These are phyloP conservation scores for Aureobasidium vineae DNA, from an alignment of 2,329 filamentous ascomycete species.

Conservation along the genomic window DNA sequence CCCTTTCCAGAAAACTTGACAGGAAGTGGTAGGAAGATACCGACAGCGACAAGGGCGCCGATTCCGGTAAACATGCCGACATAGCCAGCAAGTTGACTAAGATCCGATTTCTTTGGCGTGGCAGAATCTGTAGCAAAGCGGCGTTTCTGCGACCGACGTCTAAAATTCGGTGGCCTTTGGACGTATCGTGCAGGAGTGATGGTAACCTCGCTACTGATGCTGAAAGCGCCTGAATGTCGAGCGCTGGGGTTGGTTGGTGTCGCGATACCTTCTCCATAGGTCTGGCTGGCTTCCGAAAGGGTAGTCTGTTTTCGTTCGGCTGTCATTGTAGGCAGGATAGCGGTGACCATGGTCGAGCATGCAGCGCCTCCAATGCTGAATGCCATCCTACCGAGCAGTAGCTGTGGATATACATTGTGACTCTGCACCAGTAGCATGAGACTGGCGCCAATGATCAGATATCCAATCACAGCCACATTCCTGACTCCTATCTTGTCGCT, in stretches of 20 bases:
- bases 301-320: conserved; percentile 28
- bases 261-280: conserved; percentile 32
- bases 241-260: conserved; percentile 40
- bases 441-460: conserved; percentile 73
- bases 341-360: conserved; percentile 89
- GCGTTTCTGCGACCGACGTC: conserved; percentile 6
- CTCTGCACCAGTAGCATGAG: conserved; percentile 82
- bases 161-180: conserved; percentile 18
- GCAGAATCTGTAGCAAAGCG: conserved; percentile 8
- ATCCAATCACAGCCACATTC: conserved; percentile 66
- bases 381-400: conserved; percentile 77
- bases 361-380: conserved; percentile 91
- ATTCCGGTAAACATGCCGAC: conserved; percentile 92
- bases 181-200: conserved; percentile 63
- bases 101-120: conserved; percentile 2
- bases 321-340: conserved; percentile 75
- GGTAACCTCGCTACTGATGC: conserved; percentile 70
- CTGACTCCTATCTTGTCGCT: conserved; percentile 76
- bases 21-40: conserved; percentile 81
- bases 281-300: conserved; percentile 28
- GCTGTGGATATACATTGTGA: conserved; percentile 80
- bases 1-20: conserved; percentile 72
- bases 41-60: conserved; percentile 80
- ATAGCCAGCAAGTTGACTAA: conserved; percentile 69
- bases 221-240: conserved; percentile 61